Conservation (phyloP, 2,329 filamentous ascomycete genomes). For the Didymella sp. region DNA sequence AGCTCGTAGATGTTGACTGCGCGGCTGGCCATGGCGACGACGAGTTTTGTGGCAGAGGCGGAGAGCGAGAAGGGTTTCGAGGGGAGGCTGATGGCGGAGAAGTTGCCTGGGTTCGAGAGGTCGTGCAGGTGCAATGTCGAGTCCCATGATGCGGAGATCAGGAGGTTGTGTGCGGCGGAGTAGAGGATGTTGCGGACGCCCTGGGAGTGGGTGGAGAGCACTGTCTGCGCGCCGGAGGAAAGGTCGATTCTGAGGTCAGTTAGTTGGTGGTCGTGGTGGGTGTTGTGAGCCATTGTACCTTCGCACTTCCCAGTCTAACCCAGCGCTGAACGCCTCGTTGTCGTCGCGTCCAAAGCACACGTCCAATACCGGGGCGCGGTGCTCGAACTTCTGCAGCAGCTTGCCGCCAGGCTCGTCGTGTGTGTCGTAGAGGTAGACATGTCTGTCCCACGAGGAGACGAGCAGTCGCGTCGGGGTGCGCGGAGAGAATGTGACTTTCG, state of each 20-base stretch:
- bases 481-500: slow-evolving; percentile 84
- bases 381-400: slow-evolving; percentile 76
- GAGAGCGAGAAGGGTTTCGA: slow-evolving; percentile 89
- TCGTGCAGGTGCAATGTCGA: slow-evolving; percentile 85
- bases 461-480: slow-evolving; percentile 75
- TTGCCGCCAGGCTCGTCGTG: slow-evolving; percentile 65
- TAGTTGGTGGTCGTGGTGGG: neutral
- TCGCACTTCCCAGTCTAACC: slow-evolving; percentile 85
- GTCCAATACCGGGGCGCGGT: slow-evolving; percentile 85
- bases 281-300: slow-evolving; percentile 58
- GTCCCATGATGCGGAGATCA: slow-evolving; percentile 95
- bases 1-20: slow-evolving; percentile 96
- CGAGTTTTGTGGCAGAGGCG: slow-evolving; percentile 79
- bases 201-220: slow-evolving; percentile 78
- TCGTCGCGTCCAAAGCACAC: slow-evolving; percentile 88
- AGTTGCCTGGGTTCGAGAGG: slow-evolving; percentile 60
- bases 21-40: slow-evolving; percentile 94
- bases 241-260: slow-evolving; percentile 67
- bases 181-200: slow-evolving; percentile 87
- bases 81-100: slow-evolving; percentile 74
- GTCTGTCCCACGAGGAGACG: slow-evolving; percentile 94
- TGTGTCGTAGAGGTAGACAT: slow-evolving; percentile 88
- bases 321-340: slow-evolving; percentile 82
- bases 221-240: slow-evolving; percentile 71
- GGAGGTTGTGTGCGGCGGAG: slow-evolving; percentile 74